phyloP scores from a whole-genome alignment of 1,284 basidiomycete genomes.

The Fomitopsis pinicola region DNA sequence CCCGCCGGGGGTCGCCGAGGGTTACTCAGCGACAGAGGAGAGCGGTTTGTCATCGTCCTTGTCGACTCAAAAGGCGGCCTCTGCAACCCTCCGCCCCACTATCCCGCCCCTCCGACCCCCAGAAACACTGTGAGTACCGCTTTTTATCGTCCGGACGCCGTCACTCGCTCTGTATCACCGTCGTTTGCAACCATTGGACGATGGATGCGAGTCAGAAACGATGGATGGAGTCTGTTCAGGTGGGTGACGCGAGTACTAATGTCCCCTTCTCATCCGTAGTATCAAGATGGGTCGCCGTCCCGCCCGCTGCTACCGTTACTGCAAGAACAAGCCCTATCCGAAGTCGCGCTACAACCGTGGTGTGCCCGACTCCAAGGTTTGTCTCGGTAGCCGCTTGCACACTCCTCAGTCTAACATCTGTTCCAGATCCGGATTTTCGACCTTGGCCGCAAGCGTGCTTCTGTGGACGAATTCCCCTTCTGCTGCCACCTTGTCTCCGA shows the following conservation, averaged over 20 bases:
- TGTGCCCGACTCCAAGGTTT: conserved; percentile 90
- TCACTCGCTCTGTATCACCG: neutral
- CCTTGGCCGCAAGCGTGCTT: conserved; percentile 92
- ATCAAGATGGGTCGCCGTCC: conserved; percentile 88
- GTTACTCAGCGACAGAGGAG: conserved; percentile 6
- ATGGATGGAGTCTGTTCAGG: conserved; percentile 21
- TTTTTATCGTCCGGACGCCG: conserved; percentile 9
- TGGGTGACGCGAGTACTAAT: conserved; percentile 22
- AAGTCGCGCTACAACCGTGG: conserved; percentile 98
- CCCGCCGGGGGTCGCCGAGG: neutral
- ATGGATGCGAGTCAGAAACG: conserved; percentile 8
- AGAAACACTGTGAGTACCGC: conserved; percentile 20
- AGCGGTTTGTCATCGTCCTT: conserved; percentile 8
- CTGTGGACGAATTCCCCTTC: conserved; percentile 97
- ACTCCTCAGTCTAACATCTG: neutral
- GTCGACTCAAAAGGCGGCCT: conserved; percentile 8
- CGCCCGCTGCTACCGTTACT: conserved; percentile 95
- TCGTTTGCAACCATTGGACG: conserved; percentile 3
- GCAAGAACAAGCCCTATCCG: conserved; percentile 97
- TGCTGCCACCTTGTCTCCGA: conserved; percentile 96
- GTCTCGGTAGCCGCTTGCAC: conserved; percentile 10
- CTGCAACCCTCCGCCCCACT: neutral
- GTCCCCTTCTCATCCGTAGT: conserved; percentile 9
- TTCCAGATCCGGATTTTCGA: conserved; percentile 88
- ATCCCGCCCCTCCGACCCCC: conserved; percentile 16